Evolutionary conservation across 257 asterid species (phyloP).

Genomic region (Fraxinus americana): DNA sequence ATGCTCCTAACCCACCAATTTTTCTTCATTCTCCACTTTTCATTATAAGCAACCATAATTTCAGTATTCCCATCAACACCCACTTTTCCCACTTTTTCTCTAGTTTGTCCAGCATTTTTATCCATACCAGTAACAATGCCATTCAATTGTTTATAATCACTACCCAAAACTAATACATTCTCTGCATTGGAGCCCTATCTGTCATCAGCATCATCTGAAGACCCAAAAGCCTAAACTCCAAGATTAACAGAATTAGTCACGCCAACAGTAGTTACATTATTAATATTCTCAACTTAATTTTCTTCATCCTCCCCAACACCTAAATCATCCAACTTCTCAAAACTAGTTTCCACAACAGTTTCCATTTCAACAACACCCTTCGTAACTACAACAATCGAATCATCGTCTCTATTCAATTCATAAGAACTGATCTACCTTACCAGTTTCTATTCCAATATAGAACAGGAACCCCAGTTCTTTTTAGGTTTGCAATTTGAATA

Average conservation of each 20-base stretch:
- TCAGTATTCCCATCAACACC: neutral
- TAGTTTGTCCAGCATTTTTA: neutral
- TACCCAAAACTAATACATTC: neutral
- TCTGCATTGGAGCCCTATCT: neutral
- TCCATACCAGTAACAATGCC: neutral
- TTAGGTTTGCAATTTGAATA: constrained; percentile 19
- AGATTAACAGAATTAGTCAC: constrained; percentile 7
- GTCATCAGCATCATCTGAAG: neutral
- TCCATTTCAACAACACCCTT: neutral
- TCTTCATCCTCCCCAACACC: neutral
- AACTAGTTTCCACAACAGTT: neutral
- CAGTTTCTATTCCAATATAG: constrained; percentile 3
- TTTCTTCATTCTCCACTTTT: constrained; percentile 27
- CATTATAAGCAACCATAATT: neutral
- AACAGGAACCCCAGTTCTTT: neutral
- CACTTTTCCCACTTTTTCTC: neutral
- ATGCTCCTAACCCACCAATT: constrained; percentile 25
- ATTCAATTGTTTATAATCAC: neutral
- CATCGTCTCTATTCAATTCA: constrained; percentile 12
- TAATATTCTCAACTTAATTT: neutral
- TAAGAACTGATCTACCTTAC: neutral
- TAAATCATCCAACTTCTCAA: neutral
- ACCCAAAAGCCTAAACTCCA: neutral
- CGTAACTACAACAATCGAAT: constrained; percentile 3
- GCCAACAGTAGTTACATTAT: neutral